Evolutionary conservation across 129 eudicot species (phyloP), one percentile per base, ranked within the genome.

Genomic region (Flaveria brownii): DNA sequence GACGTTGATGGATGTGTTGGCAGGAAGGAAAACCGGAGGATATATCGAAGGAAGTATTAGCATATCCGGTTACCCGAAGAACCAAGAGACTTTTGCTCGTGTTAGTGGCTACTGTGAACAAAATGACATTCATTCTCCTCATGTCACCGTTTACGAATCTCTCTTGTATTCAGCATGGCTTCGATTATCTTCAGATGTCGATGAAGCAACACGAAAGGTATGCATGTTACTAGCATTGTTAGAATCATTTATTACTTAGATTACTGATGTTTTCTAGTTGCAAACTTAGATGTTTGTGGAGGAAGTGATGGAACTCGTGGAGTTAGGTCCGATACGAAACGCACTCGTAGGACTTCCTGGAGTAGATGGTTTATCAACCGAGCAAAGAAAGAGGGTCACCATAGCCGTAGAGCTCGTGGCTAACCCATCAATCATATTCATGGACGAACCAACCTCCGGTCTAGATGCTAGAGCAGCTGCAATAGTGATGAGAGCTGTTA

Each of bases 391-490:
- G 65, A 60, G 97, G 81, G 85, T 91, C 20, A 92, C 96, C 0
- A 89, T 92, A 69, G 96, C 91, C 1, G 97, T 92, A 0, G 97
- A 92, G 82, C 82, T 92, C 12, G 96, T 92, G 72, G 92, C 97
- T 13, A 89, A 91, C 49, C 97, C 97, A 33, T 91, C 95, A 2
- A 91, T 91, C 50, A 91, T 91, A 52, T 91, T 91, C 87, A 89
- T 91, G 97, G 97, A 91, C n/a, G 97, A 91, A 49, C 96, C 97
- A 25, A 92, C 96, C 0, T 89, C 97, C 11, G 97, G 97, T 59
- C 87, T 92, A 75, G 97, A 92, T 33, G 96, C 97, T 55, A 72
- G 97, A 80, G 97, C 97, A 13, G 96, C 97, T 2, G 97, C 97
- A 6, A 89, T 92, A 15, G 92, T 87, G 49, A 91, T 91, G 96